These are phyloP conservation scores for Wickerhamomyces subpelliculosus DNA, from an alignment of 805 yeast species.

Conservation along the genomic window DNA sequence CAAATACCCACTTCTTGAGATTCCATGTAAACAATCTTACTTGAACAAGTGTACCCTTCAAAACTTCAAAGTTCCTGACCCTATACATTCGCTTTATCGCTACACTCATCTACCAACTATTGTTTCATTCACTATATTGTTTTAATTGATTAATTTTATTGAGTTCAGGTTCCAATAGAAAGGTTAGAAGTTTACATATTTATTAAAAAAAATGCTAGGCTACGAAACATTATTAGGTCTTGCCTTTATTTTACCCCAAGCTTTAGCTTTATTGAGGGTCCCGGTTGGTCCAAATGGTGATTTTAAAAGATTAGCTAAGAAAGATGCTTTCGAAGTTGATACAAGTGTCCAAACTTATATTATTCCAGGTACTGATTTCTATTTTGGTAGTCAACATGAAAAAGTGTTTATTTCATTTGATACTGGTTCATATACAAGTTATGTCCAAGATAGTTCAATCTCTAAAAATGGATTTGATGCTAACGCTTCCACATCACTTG, in stretches of 20 bases:
- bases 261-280: conserved; percentile 2
- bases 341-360: conserved; percentile 2
- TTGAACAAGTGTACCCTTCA: too few species aligned
- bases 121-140: background rate
- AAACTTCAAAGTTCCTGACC: background rate
- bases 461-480: background rate
- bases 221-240: background rate
- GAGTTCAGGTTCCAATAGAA: too few species aligned
- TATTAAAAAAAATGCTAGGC: background rate
- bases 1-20: too few species aligned
- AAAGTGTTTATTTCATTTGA: conserved; percentile 2
- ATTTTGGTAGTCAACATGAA: conserved; percentile 3
- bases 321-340: background rate
- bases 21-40: too few species aligned
- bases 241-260: background rate
- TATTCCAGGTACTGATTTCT: conserved; percentile 3
- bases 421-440: conserved; percentile 5
- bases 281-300: conserved; percentile 1
- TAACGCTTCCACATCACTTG: background rate
- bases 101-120: too few species aligned
- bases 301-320: background rate
- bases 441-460: conserved; percentile 2
- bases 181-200: background rate
- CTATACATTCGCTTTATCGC: background rate
- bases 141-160: too few species aligned